A percentile compares a stretch with the other conserved stretches of the same genome.
These are phyloP conservation scores for Phialophora verrucosa DNA, from an alignment of 2,329 filamentous ascomycete species.

Conservation along the genomic window DNA sequence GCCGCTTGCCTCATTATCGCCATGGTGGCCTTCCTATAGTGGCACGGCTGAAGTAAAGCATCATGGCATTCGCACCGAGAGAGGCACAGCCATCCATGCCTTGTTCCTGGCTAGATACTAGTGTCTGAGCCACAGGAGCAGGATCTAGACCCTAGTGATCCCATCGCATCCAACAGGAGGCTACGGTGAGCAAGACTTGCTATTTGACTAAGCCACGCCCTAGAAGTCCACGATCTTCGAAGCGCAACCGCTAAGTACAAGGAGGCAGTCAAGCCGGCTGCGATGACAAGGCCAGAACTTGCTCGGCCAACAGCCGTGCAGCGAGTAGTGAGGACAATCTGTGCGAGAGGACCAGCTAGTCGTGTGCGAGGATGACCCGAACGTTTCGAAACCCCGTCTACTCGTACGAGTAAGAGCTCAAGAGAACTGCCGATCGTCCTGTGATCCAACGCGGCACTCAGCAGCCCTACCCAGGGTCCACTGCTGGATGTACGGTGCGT, in stretches of 20 bases:
- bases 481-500: neutral
- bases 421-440: neutral
- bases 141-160: neutral
- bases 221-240: neutral
- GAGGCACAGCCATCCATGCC: neutral
- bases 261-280: neutral
- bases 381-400: neutral
- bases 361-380: neutral
- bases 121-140: neutral
- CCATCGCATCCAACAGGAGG: neutral
- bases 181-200: neutral
- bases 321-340: neutral
- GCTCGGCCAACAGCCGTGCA: neutral
- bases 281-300: neutral
- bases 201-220: neutral
- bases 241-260: neutral
- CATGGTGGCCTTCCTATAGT: neutral
- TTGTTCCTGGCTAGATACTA: neutral
- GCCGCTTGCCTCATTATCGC: neutral
- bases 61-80: neutral
- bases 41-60: neutral
- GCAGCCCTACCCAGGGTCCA: neutral
- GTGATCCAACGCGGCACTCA: neutral
- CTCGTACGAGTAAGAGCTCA: neutral
- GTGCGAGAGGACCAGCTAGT: neutral